phyloP scores from a whole-genome alignment of 1,284 basidiomycete genomes.

The Tylopilus sp. region DNA sequence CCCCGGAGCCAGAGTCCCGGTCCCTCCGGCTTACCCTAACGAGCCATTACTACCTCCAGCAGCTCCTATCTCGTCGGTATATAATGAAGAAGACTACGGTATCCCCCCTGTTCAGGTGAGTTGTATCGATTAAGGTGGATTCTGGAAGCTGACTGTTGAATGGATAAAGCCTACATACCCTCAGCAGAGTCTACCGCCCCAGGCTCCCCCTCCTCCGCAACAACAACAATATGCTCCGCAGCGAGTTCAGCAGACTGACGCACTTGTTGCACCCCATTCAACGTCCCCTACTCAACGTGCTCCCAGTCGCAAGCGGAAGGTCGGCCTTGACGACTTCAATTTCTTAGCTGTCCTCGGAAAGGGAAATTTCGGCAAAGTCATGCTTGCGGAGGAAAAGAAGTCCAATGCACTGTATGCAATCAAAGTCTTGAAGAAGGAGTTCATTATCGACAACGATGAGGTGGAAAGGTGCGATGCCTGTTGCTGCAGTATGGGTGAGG shows the following conservation, averaged over 20 bases:
- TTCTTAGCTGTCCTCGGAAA: constrained; percentile 98
- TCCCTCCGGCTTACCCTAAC: constrained; percentile 35
- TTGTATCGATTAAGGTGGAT: neutral
- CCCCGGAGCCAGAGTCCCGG: constrained; percentile 43
- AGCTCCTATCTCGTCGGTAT: constrained; percentile 15
- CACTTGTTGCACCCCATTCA: constrained; percentile 18
- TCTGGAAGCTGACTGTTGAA: constrained; percentile 11
- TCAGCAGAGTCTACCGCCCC: constrained; percentile 21
- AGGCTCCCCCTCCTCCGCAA: constrained; percentile 13
- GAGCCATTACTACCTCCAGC: constrained; percentile 30
- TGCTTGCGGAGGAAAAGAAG: constrained; percentile 98
- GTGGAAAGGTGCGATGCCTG: constrained; percentile 76
- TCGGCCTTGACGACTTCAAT: constrained; percentile 98
- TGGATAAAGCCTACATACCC: constrained; percentile 24
- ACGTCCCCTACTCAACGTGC: constrained; percentile 38
- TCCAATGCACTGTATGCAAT: constrained; percentile 91
- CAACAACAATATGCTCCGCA: constrained; percentile 26
- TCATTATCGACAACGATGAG: constrained; percentile 99
- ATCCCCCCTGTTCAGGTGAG: constrained; percentile 25
- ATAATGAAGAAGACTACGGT: constrained; percentile 33
- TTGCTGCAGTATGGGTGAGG: constrained; percentile 1
- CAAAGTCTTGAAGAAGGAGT: constrained; percentile 99
- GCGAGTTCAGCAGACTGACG: constrained; percentile 28
- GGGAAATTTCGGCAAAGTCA: constrained; percentile 99
- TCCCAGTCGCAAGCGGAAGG: constrained; percentile 66